These are phyloP conservation scores for Nicotiana benthamiana DNA, from an alignment of 257 asterid genomes.

Conservation along the genomic window DNA sequence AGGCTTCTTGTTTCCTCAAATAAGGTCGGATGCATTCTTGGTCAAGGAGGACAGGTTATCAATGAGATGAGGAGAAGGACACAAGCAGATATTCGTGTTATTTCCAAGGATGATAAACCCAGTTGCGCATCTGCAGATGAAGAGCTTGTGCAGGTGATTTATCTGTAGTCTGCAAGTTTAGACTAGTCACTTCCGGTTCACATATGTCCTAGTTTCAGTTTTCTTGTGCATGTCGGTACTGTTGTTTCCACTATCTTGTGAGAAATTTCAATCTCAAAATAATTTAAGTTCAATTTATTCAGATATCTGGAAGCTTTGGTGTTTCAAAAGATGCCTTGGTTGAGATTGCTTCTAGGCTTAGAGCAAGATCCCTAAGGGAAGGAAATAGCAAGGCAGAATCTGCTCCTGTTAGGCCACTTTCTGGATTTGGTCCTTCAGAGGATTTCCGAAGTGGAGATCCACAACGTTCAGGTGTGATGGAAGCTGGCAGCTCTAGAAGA, in stretches of 20 bases:
- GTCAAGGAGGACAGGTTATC: conserved; percentile 76
- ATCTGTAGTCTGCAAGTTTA: background rate
- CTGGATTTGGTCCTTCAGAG: conserved; percentile 40
- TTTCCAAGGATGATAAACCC: conserved; percentile 66
- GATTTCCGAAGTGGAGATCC: conserved; percentile 31
- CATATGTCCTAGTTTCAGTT: conserved; percentile 1
- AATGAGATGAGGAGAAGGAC: conserved; percentile 90
- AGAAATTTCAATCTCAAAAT: conserved; percentile 6
- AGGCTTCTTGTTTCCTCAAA: conserved; percentile 71
- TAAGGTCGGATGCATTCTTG: conserved; percentile 87
- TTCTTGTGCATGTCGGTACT: background rate
- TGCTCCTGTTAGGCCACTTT: conserved; percentile 34
- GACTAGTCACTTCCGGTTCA: background rate
- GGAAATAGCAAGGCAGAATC: conserved; percentile 42
- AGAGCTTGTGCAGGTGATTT: conserved; percentile 86
- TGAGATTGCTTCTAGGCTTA: conserved; percentile 71
- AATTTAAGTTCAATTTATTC: conserved; percentile 15
- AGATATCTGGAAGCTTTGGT: conserved; percentile 66
- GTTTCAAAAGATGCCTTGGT: conserved; percentile 71
- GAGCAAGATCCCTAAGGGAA: conserved; percentile 59
- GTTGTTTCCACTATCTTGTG: background rate
- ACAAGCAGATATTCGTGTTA: conserved; percentile 68
- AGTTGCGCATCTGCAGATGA: conserved; percentile 66
- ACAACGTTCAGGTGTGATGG: conserved; percentile 22
- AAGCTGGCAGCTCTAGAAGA: conserved; percentile 51